Conservation (phyloP, 2,329 filamentous ascomycete species). For the Ceratocystis cubensis region DNA sequence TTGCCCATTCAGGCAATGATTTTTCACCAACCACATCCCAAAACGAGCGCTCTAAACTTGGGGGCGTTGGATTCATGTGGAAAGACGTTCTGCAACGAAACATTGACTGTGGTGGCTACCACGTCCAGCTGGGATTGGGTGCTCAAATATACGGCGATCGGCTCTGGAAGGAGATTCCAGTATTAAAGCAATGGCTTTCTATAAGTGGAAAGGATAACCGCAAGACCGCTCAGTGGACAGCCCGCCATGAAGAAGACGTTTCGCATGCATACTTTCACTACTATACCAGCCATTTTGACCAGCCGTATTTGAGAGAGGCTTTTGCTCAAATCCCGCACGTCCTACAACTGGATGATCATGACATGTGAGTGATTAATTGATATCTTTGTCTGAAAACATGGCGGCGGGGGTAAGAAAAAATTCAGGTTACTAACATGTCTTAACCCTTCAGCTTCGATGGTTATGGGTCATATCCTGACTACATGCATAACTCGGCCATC, state of each 20-base stretch:
- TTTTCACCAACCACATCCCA: constrained; percentile 80
- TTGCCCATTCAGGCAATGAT: constrained; percentile 92
- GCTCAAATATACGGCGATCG: constrained; percentile 93
- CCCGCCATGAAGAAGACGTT: constrained; percentile 88
- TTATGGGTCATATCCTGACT: constrained; percentile 91
- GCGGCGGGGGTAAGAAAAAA: background rate
- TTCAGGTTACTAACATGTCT: constrained; percentile 17
- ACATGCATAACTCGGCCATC: constrained; percentile 95
- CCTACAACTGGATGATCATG: constrained; percentile 87
- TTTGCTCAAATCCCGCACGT: constrained; percentile 96
- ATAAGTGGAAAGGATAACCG: constrained; percentile 88
- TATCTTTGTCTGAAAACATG: background rate
- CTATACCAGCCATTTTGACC: constrained; percentile 96
- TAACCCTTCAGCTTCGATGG: constrained; percentile 64
- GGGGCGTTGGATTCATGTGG: constrained; percentile 94
- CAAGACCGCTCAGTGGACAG: constrained; percentile 83
- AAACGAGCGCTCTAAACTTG: constrained; percentile 71
- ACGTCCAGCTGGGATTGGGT: constrained; percentile 81
- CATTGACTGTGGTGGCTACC: constrained; percentile 88
- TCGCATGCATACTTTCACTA: constrained; percentile 97
- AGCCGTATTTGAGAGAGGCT: constrained; percentile 83
- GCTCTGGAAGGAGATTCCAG: constrained; percentile 88
- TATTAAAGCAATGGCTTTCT: constrained; percentile 87
- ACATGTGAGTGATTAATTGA: constrained; percentile 63
- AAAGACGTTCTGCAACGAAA: constrained; percentile 98